Evolutionary conservation across 2,329 filamentous ascomycete species (phyloP), one percentile per base, ranked within the genome.

Genomic region (Colletotrichum trifolii): DNA sequence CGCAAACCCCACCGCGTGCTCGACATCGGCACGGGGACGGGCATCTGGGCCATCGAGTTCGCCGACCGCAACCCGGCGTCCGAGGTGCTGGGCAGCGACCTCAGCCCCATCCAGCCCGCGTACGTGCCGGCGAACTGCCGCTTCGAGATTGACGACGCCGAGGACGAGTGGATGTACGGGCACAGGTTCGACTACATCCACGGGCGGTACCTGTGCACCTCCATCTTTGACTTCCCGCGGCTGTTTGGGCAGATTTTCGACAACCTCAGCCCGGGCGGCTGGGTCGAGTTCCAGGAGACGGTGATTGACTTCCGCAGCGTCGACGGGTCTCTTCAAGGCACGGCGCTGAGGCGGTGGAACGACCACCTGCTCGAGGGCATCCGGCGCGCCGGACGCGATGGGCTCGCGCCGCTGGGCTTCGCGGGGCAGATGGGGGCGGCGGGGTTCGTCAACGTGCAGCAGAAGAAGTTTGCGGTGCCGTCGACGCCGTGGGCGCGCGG

Each of bases 301-400:
- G 89, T 93, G 78, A 79, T 92, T 75, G 86, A 93, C 64, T 85
- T 93, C 67, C 91, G 88, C 68, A 92, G 89, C 64, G 83, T 86
- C 74, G 76, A 74, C 72, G 76, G 78, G 73, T 70, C 74, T 8
- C 72, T 73, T 71, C 73, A 77, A 55, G 74, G 71, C 39, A 73
- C 71, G 7, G 56, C 69, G 8, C 63, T 73, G 46, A 70, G 72
- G 67, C 67, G 73, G 38, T 79, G 78, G 78, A 73, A 78, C 0
- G 55, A 72, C 13, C 75, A 76, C 68, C 61, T 80, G 9, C 73
- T 78, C 9, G 69, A 60, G 5, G 75, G 76, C 9, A 79, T 77
- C 50, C 72, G 68, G 40, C 68, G 70, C 69, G 77, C 75, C 64
- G 77, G 78, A n/a, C 78, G 78, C 69, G 74, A 72, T 35, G 75